phyloP scores from a whole-genome alignment of 176 grass and related monocot genomes.

The Eleusine coracana region DNA sequence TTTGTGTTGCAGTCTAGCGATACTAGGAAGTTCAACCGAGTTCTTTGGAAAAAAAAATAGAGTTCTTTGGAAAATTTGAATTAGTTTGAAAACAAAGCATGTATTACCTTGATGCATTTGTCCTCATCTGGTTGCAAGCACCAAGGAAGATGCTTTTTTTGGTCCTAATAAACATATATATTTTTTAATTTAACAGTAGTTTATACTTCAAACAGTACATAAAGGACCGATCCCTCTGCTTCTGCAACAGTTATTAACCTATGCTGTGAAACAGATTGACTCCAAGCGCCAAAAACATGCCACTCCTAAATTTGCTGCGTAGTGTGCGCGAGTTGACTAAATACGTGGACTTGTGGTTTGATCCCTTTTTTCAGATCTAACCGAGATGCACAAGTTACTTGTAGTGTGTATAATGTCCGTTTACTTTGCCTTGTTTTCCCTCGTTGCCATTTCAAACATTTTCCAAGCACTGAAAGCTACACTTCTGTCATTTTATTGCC shows the following conservation, averaged over 20 bases:
- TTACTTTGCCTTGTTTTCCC: background rate
- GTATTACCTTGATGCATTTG: background rate
- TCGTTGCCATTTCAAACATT: background rate
- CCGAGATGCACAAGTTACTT: conserved; percentile 27
- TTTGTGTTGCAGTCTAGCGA: background rate
- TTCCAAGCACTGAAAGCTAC: conserved; percentile 38
- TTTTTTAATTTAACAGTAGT: background rate
- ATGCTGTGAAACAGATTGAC: conserved; percentile 18
- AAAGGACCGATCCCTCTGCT: background rate
- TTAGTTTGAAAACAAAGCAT: background rate
- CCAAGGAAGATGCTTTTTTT: conserved; percentile 23
- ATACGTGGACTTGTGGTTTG: background rate
- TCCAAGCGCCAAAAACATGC: conserved; percentile 28
- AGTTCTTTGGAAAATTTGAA: background rate
- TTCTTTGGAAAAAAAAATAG: background rate
- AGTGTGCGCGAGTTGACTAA: conserved; percentile 22
- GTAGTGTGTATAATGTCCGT: background rate
- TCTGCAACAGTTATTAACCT: background rate
- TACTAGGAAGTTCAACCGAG: background rate
- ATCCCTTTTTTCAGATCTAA: conserved; percentile 23
- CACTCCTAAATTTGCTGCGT: conserved; percentile 10
- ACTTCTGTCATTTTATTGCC: conserved; percentile 25
- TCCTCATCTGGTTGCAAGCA: conserved; percentile 25
- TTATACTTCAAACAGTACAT: background rate
- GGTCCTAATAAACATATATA: background rate